Conservation (phyloP, 495 filamentous ascomycete genomes). For the Parmelia sp. region DNA sequence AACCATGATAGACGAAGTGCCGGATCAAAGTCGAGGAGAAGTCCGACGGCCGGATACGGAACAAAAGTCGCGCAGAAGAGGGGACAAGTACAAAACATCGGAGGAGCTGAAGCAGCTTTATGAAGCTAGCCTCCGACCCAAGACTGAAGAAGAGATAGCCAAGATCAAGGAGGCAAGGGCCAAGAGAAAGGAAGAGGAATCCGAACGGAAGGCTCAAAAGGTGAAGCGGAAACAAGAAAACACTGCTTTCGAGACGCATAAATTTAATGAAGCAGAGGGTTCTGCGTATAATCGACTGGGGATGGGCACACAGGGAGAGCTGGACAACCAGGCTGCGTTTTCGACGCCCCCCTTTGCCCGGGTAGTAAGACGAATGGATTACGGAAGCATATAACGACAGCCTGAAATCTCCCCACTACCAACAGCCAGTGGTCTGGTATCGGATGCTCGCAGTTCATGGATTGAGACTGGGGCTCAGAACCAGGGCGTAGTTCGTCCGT, state of each 20-base stretch:
- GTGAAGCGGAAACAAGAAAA: constrained; percentile 28
- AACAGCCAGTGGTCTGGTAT: background rate
- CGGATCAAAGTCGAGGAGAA: background rate
- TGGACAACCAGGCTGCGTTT: background rate
- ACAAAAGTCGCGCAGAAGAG: background rate
- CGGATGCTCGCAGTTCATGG: background rate
- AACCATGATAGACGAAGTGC: background rate
- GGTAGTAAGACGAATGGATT: background rate
- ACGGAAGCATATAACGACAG: background rate
- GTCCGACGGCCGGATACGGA: background rate
- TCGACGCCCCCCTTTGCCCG: too few relatives aligned
- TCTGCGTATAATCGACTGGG: background rate
- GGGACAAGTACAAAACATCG: background rate
- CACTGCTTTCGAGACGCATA: background rate
- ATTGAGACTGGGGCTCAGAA: background rate
- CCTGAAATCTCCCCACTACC: background rate
- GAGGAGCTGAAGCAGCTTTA: background rate
- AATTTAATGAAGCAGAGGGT: background rate
- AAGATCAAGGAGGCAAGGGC: constrained; percentile 36
- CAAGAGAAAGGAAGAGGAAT: constrained; percentile 25
- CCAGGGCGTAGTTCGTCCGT: background rate
- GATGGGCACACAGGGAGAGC: too few relatives aligned
- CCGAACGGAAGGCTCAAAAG: constrained; percentile 36
- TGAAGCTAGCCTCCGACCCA: constrained; percentile 22
- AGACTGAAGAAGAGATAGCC: constrained; percentile 31